Evolutionary conservation across 2,329 filamentous ascomycete species (phyloP).

Genomic region (Colletotrichum sp.): DNA sequence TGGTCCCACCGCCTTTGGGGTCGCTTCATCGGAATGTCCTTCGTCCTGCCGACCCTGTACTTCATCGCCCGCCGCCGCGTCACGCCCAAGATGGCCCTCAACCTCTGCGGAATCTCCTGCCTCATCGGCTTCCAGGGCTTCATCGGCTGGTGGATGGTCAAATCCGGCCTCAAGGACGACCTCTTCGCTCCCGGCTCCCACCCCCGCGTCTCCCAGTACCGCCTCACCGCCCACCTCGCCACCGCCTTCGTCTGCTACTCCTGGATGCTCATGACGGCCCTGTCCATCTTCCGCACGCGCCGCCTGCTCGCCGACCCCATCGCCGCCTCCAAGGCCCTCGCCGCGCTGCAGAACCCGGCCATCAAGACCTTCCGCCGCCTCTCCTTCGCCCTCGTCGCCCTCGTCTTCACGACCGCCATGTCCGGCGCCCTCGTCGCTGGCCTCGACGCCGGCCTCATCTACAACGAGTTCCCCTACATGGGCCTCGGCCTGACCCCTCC

Average conservation of each 20-base stretch:
- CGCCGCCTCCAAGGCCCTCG: slow-evolving; percentile 63
- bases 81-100: slow-evolving; percentile 75
- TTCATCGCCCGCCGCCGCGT: slow-evolving; percentile 84
- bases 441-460: slow-evolving; percentile 94
- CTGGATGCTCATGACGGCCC: slow-evolving; percentile 90
- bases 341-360: slow-evolving; percentile 68
- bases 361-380: slow-evolving; percentile 76
- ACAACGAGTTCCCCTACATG: slow-evolving; percentile 99
- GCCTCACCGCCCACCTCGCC: slow-evolving; percentile 86
- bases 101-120: slow-evolving; percentile 81
- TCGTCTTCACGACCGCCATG: slow-evolving; percentile 91
- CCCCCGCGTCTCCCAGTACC: slow-evolving; percentile 93
- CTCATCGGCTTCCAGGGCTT: slow-evolving; percentile 95
- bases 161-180: slow-evolving; percentile 93
- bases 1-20: slow-evolving; percentile 97
- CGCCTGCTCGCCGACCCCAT: slow-evolving; percentile 72
- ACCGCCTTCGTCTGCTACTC: slow-evolving; percentile 93
- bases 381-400: slow-evolving; percentile 70
- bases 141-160: slow-evolving; percentile 99
- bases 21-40: slow-evolving; percentile 86
- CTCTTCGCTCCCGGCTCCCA: slow-evolving; percentile 90
- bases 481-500: slow-evolving; percentile 83
- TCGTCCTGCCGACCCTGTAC: slow-evolving; percentile 86
- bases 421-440: slow-evolving; percentile 94
- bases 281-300: slow-evolving; percentile 81